These are phyloP conservation scores for Rosa hybrid DNA, from an alignment of 331 rosid genomes.

Conservation along the genomic window DNA sequence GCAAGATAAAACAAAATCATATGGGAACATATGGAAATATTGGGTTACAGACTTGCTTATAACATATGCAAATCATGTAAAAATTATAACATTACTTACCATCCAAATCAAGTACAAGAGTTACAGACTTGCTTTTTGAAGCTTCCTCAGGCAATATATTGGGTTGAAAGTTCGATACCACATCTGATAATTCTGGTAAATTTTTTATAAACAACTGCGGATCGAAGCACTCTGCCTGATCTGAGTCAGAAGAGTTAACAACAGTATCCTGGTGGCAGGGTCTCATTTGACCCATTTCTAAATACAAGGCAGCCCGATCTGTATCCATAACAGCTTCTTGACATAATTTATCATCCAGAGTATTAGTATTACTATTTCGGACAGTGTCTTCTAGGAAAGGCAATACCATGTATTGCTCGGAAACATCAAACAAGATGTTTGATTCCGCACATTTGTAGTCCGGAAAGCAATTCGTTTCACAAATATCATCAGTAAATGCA, in stretches of 20 bases:
- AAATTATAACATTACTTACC: constrained; percentile 54
- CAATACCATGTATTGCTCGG: constrained; percentile 72
- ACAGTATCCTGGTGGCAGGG: constrained; percentile 62
- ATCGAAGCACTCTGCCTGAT: constrained; percentile 80
- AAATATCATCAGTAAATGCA: constrained; percentile 50
- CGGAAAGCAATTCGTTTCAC: constrained; percentile 49
- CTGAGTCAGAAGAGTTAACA: constrained; percentile 51
- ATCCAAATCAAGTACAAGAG: constrained; percentile 96
- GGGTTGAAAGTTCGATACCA: constrained; percentile 62
- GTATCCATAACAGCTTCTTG: constrained; percentile 52
- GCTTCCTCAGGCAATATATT: constrained; percentile 51
- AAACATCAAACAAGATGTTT: constrained; percentile 51
- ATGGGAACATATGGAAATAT: neutral
- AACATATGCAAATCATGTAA: too few relatives aligned
- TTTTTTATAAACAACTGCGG: constrained; percentile 83
- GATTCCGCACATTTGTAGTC: constrained; percentile 61
- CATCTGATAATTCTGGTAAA: constrained; percentile 82
- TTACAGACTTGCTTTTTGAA: constrained; percentile 61
- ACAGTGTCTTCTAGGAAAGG: constrained; percentile 82
- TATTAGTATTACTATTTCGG: constrained; percentile 41
- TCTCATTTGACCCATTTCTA: constrained; percentile 71
- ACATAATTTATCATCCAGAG: constrained; percentile 42
- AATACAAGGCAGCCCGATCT: constrained; percentile 61
- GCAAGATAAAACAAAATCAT: neutral
- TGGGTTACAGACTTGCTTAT: too few relatives aligned